Conservation (phyloP, 768 basidiomycete genomes). For the Lactarius tabidus region DNA sequence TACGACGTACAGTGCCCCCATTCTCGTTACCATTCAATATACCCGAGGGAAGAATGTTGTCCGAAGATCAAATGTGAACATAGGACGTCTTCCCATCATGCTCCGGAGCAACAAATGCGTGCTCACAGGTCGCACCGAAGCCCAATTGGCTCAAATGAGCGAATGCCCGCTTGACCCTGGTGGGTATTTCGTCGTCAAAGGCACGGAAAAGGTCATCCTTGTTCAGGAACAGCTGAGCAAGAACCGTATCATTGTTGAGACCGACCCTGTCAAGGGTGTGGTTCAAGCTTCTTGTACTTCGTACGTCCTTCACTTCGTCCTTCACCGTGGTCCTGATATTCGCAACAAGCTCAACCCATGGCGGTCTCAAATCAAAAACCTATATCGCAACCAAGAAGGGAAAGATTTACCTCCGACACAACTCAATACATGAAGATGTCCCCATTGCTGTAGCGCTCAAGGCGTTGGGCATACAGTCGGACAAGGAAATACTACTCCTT, state of each 20-base stretch:
- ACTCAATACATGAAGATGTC: conserved; percentile 95
- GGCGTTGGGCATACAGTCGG: conserved; percentile 93
- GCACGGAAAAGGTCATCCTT: conserved; percentile 98
- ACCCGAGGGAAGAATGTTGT: conserved; percentile 89
- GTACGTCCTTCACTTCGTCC: conserved; percentile 44
- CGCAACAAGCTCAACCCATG: conserved; percentile 63
- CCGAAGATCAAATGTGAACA: conserved; percentile 73
- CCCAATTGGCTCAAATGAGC: conserved; percentile 86
- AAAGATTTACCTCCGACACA: conserved; percentile 94
- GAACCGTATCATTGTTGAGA: conserved; percentile 98
- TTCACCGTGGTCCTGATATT: conserved; percentile 19
- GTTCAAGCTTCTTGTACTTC: conserved; percentile 97
- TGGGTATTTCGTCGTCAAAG: conserved; percentile 99
- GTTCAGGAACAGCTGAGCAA: conserved; percentile 99
- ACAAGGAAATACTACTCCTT: conserved; percentile 94
- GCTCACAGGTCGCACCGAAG: conserved; percentile 69
- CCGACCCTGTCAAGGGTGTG: conserved; percentile 80
- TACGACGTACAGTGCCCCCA: conserved; percentile 89
- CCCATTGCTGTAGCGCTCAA: conserved; percentile 96
- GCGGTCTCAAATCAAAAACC: conserved; percentile 91
- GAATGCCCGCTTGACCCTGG: conserved; percentile 99
- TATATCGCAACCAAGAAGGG: conserved; percentile 95
- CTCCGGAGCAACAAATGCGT: conserved; percentile 93
- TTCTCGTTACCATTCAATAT: conserved; percentile 92
- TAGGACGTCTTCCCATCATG: conserved; percentile 96